These are phyloP conservation scores for Fraxinus americana DNA, from an alignment of 257 asterid species.

Conservation along the genomic window DNA sequence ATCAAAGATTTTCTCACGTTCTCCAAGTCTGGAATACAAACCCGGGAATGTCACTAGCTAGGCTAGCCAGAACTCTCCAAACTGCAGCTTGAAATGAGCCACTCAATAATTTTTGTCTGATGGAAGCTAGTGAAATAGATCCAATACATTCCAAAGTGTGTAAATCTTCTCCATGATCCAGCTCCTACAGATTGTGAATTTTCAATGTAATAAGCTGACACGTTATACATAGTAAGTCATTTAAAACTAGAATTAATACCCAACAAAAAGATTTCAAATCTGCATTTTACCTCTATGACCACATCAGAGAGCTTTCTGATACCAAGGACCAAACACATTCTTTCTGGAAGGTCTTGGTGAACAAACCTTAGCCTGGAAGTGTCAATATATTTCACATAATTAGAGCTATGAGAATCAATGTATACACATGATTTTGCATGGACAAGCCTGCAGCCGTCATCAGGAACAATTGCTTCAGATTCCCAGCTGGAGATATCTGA, in stretches of 20 bases:
- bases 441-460: conserved; percentile 92
- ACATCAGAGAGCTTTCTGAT: conserved; percentile 85
- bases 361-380: conserved; percentile 83
- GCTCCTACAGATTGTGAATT: conserved; percentile 54
- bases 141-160: conserved; percentile 62
- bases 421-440: conserved; percentile 81
- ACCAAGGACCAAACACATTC: conserved; percentile 65
- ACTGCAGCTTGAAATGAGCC: conserved; percentile 81
- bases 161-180: conserved; percentile 54
- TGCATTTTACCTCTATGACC: conserved; percentile 74
- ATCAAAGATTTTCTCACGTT: conserved; percentile 50
- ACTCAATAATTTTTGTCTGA: conserved; percentile 59
- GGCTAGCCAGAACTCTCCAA: conserved; percentile 54
- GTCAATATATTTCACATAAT: conserved; percentile 70
- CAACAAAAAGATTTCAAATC: conserved; percentile 12
- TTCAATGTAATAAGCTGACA: conserved; percentile 24
- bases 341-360: conserved; percentile 75
- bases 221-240: conserved; percentile 17
- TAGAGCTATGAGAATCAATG: conserved; percentile 77
- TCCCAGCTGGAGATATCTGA: conserved; percentile 59
- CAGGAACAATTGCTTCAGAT: conserved; percentile 83
- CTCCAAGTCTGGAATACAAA: conserved; percentile 49
- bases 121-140: conserved; percentile 54
- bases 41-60: conserved; percentile 49
- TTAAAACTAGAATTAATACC: neutral